Percentiles rank a stretch among this genome's conserved stretches.
Conservation (phyloP, 306 rosid genomes). For the Acacia crassicarpa region DNA sequence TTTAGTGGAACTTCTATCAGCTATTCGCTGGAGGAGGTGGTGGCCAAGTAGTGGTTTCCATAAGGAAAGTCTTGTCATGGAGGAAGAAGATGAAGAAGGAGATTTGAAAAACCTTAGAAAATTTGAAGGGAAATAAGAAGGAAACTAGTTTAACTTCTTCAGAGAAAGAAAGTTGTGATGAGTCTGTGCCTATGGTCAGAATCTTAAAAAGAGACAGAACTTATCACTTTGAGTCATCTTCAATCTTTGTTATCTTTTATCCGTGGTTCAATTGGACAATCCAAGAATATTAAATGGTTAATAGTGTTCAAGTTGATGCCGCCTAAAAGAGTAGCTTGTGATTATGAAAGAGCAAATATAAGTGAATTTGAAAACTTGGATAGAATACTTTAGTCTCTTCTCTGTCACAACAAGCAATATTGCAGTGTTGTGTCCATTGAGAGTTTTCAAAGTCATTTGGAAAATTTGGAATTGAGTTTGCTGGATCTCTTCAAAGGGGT, state of each 20-base stretch:
- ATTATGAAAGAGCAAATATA: not conserved
- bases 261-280: not conserved
- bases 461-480: conserved; percentile 19
- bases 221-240: not conserved
- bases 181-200: conserved; percentile 9
- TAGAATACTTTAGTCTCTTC: conserved; percentile 5
- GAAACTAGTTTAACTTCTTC: not conserved
- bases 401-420: conserved; percentile 5
- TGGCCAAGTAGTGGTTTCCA: not conserved
- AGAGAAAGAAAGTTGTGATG: not conserved
- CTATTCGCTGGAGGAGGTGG: not conserved
- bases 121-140: not conserved
- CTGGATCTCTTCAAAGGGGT: conserved; percentile 6
- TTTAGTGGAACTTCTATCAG: conserved; percentile 25
- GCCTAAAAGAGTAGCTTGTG: conserved; percentile 20
- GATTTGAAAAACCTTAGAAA: conserved; percentile 4
- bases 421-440: not conserved
- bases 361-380: conserved; percentile 33
- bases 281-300: conserved; percentile 27
- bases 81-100: conserved; percentile 25
- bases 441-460: conserved; percentile 17
- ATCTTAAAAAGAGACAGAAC: conserved; percentile 21
- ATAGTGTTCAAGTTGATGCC: conserved; percentile 20
- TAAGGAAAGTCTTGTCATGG: conserved; percentile 14
- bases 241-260: conserved; percentile 16